A percentile compares a stretch with the other conserved stretches of the same genome.
Evolutionary conservation across 805 yeast genomes (phyloP).

Genomic region (Cyberlindnera amylophila): DNA sequence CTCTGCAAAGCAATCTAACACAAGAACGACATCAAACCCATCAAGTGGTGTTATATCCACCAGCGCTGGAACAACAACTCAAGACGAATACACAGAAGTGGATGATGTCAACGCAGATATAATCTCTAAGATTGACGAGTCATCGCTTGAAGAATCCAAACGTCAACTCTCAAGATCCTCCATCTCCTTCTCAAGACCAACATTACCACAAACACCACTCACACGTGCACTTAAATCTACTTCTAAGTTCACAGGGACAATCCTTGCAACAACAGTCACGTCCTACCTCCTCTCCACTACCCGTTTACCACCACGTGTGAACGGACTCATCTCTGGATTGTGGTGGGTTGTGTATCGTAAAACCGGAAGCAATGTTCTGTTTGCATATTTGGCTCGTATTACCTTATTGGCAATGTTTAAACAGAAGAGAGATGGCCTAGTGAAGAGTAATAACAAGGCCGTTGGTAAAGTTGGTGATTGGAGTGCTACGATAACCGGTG

Average conservation of each 20-base stretch:
- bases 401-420: conserved; percentile 9
- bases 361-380: conserved; percentile 1
- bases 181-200: neutral
- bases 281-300: conserved; percentile 12
- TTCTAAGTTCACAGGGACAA: conserved; percentile 2
- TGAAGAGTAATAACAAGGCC: neutral
- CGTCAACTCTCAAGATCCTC: too few species aligned
- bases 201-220: too few species aligned
- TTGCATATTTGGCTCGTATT: conserved; percentile 10
- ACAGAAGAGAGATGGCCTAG: conserved; percentile 9
- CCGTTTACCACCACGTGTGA: conserved; percentile 8
- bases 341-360: conserved; percentile 13
- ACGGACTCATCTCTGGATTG: conserved; percentile 15
- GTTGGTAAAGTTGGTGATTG: neutral
- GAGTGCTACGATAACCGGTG: conserved; percentile 10
- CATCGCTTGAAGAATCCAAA: neutral
- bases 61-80: conserved; percentile 3
- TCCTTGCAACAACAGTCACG: conserved; percentile 3
- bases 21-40: conserved; percentile 1
- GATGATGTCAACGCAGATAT: conserved; percentile 2
- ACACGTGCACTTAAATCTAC: neutral
- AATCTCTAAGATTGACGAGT: conserved; percentile 2
- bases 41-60: conserved; percentile 2
- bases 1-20: neutral
- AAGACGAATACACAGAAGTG: too few species aligned